Evolutionary conservation across 2,329 filamentous ascomycete species (phyloP).

Genomic region (Cladosporium phlei): DNA sequence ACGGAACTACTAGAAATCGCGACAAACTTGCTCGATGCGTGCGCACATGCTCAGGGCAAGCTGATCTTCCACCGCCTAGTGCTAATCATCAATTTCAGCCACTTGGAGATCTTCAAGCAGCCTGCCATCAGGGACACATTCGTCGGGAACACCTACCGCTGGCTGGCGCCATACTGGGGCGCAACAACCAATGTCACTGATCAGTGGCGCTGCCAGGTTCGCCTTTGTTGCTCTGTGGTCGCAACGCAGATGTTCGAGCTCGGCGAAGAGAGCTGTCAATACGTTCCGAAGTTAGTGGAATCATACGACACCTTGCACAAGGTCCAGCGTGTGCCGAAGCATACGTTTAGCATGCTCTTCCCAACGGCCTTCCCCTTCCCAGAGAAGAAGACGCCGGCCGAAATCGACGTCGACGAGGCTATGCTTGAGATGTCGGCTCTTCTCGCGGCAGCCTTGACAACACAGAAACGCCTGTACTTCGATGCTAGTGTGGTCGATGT

Average conservation of each 20-base stretch:
- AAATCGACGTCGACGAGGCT: slow-evolving; percentile 61
- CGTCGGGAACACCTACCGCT: slow-evolving; percentile 68
- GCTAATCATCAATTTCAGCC: slow-evolving; percentile 85
- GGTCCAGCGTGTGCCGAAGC: slow-evolving; percentile 55
- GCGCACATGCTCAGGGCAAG: slow-evolving; percentile 80
- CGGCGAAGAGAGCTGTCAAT: slow-evolving; percentile 76
- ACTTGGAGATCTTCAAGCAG: slow-evolving; percentile 74
- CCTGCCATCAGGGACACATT: slow-evolving; percentile 61
- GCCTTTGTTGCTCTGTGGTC: slow-evolving; percentile 86
- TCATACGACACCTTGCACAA: slow-evolving; percentile 76
- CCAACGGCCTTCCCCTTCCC: slow-evolving; percentile 88
- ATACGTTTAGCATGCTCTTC: slow-evolving; percentile 77
- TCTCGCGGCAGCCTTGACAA: slow-evolving; percentile 57
- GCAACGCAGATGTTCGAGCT: slow-evolving; percentile 76
- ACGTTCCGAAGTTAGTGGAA: slow-evolving; percentile 84
- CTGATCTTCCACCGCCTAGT: slow-evolving; percentile 87
- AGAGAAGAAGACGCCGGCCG: slow-evolving; percentile 58
- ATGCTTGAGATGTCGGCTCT: slow-evolving; percentile 85
- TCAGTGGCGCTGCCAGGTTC: slow-evolving; percentile 88
- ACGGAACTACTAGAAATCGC: slow-evolving; percentile 88
- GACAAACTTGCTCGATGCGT: slow-evolving; percentile 90
- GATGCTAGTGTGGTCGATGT: slow-evolving; percentile 58
- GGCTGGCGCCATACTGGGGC: slow-evolving; percentile 94
- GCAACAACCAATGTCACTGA: slow-evolving; percentile 66
- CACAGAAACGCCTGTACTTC: slow-evolving; percentile 27